Conservation (phyloP, 768 basidiomycete genomes). For the Lyophyllum atratum region DNA sequence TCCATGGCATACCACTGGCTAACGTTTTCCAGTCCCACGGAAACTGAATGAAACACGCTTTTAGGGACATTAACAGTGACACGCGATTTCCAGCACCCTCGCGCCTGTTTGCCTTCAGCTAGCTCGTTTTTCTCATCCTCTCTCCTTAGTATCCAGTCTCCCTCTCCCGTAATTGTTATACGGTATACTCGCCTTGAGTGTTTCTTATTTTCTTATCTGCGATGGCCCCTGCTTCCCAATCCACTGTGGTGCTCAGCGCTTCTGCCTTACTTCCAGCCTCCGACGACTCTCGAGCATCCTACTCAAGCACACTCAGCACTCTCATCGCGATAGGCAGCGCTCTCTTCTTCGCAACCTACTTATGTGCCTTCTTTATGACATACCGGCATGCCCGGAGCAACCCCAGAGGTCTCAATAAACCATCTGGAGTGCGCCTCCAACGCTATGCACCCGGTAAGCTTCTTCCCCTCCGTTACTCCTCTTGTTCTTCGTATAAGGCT, state of each 20-base stretch:
- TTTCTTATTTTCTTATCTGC: neutral
- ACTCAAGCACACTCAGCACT: constrained; percentile 22
- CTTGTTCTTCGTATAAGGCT: neutral
- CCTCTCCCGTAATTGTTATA: too few species aligned
- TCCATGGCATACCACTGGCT: too few species aligned
- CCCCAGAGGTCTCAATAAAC: constrained; percentile 52
- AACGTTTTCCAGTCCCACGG: too few species aligned
- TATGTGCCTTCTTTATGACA: constrained; percentile 51
- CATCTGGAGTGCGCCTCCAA: constrained; percentile 44
- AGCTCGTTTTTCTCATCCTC: neutral
- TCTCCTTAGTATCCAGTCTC: neutral
- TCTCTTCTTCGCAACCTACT: constrained; percentile 40
- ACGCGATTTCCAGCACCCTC: neutral
- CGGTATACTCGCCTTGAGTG: too few species aligned
- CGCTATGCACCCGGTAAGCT: constrained; percentile 55
- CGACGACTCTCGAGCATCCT: constrained; percentile 4
- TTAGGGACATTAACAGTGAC: neutral
- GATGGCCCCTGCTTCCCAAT: neutral
- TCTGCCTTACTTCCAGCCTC: neutral
- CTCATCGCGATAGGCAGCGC: constrained; percentile 24
- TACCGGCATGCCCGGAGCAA: constrained; percentile 46
- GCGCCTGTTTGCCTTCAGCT: neutral
- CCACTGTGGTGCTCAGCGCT: neutral
- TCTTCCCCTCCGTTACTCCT: neutral
- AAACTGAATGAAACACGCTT: too few species aligned